Percentiles rank a stretch among this genome's conserved stretches.
These are phyloP conservation scores for Trifolium pratense DNA, from an alignment of 306 rosid species.

Conservation along the genomic window DNA sequence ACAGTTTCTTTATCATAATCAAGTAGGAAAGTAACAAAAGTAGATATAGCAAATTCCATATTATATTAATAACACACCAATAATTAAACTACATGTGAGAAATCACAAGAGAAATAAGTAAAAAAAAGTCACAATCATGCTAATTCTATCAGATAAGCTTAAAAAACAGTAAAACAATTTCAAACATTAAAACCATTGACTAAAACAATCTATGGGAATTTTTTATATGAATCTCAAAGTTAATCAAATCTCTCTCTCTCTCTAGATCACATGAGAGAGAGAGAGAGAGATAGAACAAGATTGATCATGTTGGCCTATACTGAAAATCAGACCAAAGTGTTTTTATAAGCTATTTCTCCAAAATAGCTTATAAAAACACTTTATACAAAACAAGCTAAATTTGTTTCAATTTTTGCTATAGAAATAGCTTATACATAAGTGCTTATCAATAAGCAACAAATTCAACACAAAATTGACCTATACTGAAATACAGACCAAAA, in stretches of 20 bases:
- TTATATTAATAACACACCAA: background rate
- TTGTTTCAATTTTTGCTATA: no score
- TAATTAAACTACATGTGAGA: conserved; percentile 17
- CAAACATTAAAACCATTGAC: conserved; percentile 10
- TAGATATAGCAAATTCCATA: conserved; percentile 3
- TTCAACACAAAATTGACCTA: background rate
- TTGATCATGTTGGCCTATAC: no score
- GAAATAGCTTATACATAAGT: background rate
- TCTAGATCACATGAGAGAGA: background rate
- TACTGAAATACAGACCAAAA: conserved; percentile 4
- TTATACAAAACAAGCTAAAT: no score
- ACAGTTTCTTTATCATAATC: conserved; percentile 18
- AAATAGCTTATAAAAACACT: background rate
- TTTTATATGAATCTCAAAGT: background rate
- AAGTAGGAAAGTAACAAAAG: conserved; percentile 30
- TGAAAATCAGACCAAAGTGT: no score
- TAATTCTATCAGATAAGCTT: conserved; percentile 28
- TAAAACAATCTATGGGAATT: background rate
- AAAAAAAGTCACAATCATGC: conserved; percentile 21
- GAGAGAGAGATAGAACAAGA: no score
- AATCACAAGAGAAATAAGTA: conserved; percentile 9
- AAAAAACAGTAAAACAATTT: background rate
- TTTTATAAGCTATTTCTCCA: background rate
- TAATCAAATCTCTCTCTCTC: background rate
- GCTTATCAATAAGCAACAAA: background rate